These are phyloP conservation scores for Choiromyces venosus DNA, from an alignment of 495 filamentous ascomycete genomes.

Conservation along the genomic window DNA sequence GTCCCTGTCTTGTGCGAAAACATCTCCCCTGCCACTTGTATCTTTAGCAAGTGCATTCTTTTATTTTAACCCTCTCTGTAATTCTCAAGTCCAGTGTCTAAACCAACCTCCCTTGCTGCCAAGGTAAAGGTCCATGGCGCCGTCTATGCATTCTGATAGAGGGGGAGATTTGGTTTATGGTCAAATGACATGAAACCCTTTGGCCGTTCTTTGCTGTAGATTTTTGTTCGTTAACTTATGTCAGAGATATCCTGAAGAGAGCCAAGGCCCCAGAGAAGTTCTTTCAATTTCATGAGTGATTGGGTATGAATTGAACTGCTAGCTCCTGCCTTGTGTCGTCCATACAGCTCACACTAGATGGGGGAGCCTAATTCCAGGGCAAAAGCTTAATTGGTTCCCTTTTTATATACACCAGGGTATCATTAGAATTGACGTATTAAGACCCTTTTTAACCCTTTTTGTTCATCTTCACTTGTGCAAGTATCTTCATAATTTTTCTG, in stretches of 20 bases:
- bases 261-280: neutral
- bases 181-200: neutral
- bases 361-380: neutral
- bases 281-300: neutral
- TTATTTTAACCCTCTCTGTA: too few species aligned
- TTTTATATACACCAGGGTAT: neutral
- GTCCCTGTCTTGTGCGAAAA: too few species aligned
- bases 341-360: neutral
- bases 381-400: neutral
- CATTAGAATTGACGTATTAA: neutral
- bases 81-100: too few species aligned
- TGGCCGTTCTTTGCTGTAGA: neutral
- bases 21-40: too few species aligned
- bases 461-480: neutral
- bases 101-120: too few species aligned
- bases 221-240: neutral
- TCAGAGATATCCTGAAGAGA: neutral
- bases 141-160: too few species aligned
- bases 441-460: neutral
- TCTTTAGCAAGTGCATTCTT: too few species aligned
- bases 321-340: neutral
- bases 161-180: too few species aligned
- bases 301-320: neutral
- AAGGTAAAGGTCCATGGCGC: too few species aligned
- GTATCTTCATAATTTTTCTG: neutral